A percentile compares a stretch with the other conserved stretches of the same genome.
Conservation (phyloP, 345 rosid species). For the Psidium guajava region DNA sequence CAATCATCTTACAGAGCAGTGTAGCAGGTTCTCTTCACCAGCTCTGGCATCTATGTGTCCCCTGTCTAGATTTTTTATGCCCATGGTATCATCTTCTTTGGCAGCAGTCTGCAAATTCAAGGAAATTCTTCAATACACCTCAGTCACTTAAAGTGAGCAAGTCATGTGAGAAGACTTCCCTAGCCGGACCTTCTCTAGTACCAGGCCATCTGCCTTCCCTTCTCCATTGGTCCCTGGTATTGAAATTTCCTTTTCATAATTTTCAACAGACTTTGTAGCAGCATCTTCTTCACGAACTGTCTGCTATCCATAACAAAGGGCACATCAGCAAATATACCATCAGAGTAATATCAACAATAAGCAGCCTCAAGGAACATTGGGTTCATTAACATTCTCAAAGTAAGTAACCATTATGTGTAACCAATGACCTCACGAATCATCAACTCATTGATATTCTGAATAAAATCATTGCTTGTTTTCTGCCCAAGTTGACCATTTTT, state of each 20-base stretch:
- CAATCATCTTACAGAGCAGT: neutral
- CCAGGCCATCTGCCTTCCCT: neutral
- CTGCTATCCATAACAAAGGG: slow-evolving; percentile 3
- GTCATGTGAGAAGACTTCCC: neutral
- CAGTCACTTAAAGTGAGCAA: neutral
- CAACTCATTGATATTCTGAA: neutral
- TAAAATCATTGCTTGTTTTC: neutral
- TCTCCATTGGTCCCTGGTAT: neutral
- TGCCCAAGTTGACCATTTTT: neutral
- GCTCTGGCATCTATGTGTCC: neutral
- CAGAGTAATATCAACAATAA: neutral
- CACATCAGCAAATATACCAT: neutral
- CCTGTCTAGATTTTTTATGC: neutral
- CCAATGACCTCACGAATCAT: neutral
- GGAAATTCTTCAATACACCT: neutral
- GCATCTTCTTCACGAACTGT: slow-evolving; percentile 1
- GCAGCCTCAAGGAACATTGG: neutral
- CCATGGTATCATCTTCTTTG: neutral
- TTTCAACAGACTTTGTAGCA: neutral
- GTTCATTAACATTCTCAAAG: neutral
- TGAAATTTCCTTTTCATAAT: neutral
- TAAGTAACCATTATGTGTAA: neutral
- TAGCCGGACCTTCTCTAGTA: neutral
- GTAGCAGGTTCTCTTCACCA: neutral
- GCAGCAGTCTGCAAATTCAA: neutral